Conservation (phyloP, 768 basidiomycete species). For the Lactarius deliciosus region DNA sequence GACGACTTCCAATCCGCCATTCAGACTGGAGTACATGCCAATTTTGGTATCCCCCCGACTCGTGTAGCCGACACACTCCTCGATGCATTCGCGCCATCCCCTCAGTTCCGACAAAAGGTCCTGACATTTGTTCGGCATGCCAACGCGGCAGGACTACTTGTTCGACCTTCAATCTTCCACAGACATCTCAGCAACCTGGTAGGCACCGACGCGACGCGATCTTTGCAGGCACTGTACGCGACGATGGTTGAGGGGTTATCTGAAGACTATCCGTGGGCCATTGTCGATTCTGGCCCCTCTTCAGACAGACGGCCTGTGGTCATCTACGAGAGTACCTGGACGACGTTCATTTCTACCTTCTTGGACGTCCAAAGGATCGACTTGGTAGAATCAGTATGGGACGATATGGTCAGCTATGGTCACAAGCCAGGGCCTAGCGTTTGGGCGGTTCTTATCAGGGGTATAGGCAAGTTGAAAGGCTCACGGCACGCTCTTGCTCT, state of each 20-base stretch:
- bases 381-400: conserved; percentile 65
- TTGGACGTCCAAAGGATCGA: conserved; percentile 54
- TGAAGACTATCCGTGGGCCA: conserved; percentile 54
- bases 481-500: conserved; percentile 53
- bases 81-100: conserved; percentile 38
- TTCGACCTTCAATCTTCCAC: conserved; percentile 49
- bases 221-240: conserved; percentile 51
- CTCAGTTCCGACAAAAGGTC: conserved; percentile 46
- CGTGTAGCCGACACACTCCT: conserved; percentile 43
- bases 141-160: conserved; percentile 51
- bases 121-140: conserved; percentile 48
- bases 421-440: conserved; percentile 53
- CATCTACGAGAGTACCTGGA: conserved; percentile 61
- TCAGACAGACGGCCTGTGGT: conserved; percentile 44
- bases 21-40: conserved; percentile 41
- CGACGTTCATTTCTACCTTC: conserved; percentile 64
- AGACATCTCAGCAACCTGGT: conserved; percentile 52
- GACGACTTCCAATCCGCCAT: conserved; percentile 61
- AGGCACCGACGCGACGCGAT: conserved; percentile 33
- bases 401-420: conserved; percentile 54
- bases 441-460: conserved; percentile 73
- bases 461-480: conserved; percentile 53
- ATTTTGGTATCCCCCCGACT: conserved; percentile 38
- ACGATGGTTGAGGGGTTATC: conserved; percentile 51
- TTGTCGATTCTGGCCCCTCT: conserved; percentile 42